These are phyloP conservation scores for Verticillium tricorpus DNA, from an alignment of 2,329 filamentous ascomycete species.

Conservation along the genomic window DNA sequence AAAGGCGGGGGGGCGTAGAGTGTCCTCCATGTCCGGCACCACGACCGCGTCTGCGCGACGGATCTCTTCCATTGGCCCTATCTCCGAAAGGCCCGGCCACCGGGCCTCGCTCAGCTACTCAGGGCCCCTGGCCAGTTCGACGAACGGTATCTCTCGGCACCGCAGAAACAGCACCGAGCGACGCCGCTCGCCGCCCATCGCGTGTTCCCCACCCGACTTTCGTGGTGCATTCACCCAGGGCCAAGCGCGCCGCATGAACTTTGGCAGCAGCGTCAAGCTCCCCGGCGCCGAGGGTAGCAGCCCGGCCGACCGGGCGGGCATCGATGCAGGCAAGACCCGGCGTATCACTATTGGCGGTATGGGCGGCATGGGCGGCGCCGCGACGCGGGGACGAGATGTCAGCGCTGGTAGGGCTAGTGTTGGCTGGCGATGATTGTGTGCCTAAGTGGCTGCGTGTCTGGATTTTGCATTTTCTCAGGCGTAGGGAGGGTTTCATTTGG, in stretches of 20 bases:
- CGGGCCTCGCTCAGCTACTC: conserved; percentile 30
- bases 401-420: conserved; percentile 14
- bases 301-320: conserved; percentile 15
- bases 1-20: conserved; percentile 36
- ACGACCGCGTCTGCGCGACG: conserved; percentile 32
- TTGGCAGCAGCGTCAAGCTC: conserved; percentile 33
- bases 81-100: conserved; percentile 1
- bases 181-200: conserved; percentile 47
- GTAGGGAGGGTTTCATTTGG: neutral
- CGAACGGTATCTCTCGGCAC: conserved; percentile 53
- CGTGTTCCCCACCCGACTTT: conserved; percentile 43
- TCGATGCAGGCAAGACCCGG: conserved; percentile 10
- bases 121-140: conserved; percentile 39
- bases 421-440: conserved; percentile 37
- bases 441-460: neutral
- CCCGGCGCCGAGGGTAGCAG: conserved; percentile 15
- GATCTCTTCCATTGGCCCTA: conserved; percentile 31
- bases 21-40: conserved; percentile 34
- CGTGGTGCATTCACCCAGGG: conserved; percentile 42
- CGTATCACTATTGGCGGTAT: conserved; percentile 14
- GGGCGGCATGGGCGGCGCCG: conserved; percentile 3
- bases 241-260: conserved; percentile 54
- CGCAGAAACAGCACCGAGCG: conserved; percentile 46
- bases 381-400: conserved; percentile 8
- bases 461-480: neutral